A percentile compares a stretch with the other conserved stretches of the same genome.
Evolutionary conservation across 768 basidiomycete species (phyloP).

Genomic region (Nevesoporus exiguus): DNA sequence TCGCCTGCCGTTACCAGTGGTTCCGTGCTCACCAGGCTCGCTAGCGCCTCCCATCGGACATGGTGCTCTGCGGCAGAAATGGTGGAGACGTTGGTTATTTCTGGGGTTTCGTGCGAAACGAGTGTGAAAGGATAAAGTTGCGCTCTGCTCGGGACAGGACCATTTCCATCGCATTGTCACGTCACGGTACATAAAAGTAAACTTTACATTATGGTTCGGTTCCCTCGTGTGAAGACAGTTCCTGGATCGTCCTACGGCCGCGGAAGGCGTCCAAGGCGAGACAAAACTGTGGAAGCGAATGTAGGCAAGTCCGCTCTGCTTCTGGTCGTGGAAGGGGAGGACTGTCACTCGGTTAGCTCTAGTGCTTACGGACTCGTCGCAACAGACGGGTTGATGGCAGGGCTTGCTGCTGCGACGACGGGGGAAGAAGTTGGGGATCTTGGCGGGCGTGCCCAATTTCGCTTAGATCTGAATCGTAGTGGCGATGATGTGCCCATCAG

Average conservation of each 20-base stretch:
- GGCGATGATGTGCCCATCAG: conserved; percentile 22
- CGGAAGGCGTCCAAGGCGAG: conserved; percentile 20
- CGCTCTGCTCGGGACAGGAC: conserved; percentile 3
- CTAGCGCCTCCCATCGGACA: background rate
- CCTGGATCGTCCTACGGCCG: conserved; percentile 33
- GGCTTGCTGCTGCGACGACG: background rate
- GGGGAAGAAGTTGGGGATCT: conserved; percentile 9
- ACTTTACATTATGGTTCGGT: conserved; percentile 23
- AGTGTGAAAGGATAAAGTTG: conserved; percentile 6
- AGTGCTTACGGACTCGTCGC: background rate
- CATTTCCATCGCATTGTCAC: conserved; percentile 13
- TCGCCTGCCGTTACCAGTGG: conserved; percentile 4
- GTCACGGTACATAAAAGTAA: conserved; percentile 22
- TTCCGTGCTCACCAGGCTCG: background rate
- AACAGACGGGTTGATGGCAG: background rate
- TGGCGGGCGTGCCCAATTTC: conserved; percentile 25
- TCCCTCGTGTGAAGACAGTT: conserved; percentile 14
- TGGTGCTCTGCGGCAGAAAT: background rate
- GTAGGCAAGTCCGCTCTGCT: background rate
- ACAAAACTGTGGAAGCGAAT: conserved; percentile 7
- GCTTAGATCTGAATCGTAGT: conserved; percentile 30
- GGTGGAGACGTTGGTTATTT: background rate
- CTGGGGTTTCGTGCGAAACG: conserved; percentile 7
- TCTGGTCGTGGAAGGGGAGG: background rate
- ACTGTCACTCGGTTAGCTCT: background rate